Conservation (phyloP, 2,329 filamentous ascomycete genomes). For the Clonostachys solani region DNA sequence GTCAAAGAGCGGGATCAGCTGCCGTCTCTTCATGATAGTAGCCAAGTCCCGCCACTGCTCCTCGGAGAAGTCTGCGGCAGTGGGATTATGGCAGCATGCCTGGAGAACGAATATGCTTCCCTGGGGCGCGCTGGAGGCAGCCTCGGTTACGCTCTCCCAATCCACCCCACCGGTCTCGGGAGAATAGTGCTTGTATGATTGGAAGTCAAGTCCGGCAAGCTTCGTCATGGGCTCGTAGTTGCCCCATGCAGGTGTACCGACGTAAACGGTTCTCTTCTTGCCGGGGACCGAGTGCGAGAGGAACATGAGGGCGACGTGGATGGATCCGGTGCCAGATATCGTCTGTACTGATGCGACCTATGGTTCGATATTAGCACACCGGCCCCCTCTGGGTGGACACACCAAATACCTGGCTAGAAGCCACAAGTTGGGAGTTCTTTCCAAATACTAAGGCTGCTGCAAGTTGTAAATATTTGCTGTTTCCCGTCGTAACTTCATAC, state of each 20-base stretch:
- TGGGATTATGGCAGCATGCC: constrained; percentile 30
- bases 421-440: constrained; percentile 3
- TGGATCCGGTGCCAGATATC: constrained; percentile 29
- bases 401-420: constrained; percentile 4
- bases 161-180: constrained; percentile 13
- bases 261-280: constrained; percentile 15
- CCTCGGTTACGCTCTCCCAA: constrained; percentile 14
- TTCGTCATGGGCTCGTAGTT: constrained; percentile 24
- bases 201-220: constrained; percentile 17
- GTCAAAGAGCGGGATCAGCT: constrained; percentile 25
- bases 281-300: constrained; percentile 14
- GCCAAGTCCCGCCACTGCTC: constrained; percentile 22
- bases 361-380: background rate
- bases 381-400: no score
- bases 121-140: constrained; percentile 12
- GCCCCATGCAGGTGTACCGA: constrained; percentile 23
- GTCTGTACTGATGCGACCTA: constrained; percentile 27
- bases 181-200: constrained; percentile 22
- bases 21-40: background rate
- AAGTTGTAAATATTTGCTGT: constrained; percentile 17
- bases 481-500: constrained; percentile 27
- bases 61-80: constrained; percentile 20
- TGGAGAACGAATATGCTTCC: constrained; percentile 27
- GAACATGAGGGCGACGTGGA: constrained; percentile 24
- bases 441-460: constrained; percentile 24